A percentile compares a stretch with the other conserved stretches of the same genome.
These are phyloP conservation scores for Xylaria multiplex DNA, from an alignment of 2,329 filamentous ascomycete genomes.

Conservation along the genomic window DNA sequence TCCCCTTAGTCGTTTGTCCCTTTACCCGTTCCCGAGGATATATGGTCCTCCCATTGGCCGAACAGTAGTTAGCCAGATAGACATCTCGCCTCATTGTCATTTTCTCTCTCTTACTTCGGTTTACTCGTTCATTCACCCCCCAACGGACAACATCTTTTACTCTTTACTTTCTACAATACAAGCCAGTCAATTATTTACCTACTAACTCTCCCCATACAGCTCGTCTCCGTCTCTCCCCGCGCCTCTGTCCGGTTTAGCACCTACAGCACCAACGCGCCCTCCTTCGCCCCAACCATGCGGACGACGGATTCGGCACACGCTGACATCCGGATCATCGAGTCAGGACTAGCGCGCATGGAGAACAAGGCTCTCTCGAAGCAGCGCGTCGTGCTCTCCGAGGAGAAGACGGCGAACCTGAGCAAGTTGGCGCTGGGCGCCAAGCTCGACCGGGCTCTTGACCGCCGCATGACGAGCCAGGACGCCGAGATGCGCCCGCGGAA, in stretches of 20 bases:
- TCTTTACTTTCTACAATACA: not conserved
- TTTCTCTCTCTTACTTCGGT: not conserved
- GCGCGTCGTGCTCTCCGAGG: conserved; percentile 79
- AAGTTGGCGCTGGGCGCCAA: conserved; percentile 91
- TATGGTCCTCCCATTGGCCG: not conserved
- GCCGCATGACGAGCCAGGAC: conserved; percentile 89
- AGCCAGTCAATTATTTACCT: not conserved
- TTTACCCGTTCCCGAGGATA: not conserved
- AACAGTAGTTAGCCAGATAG: not conserved
- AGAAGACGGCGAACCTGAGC: conserved; percentile 83
- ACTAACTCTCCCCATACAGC: conserved; percentile 29
- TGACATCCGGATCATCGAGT: conserved; percentile 76
- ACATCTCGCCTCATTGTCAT: no score
- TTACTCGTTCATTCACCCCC: not conserved
- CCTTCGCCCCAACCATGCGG: conserved; percentile 66
- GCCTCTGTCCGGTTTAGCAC: conserved; percentile 68
- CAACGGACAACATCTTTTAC: not conserved
- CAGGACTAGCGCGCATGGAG: conserved; percentile 85
- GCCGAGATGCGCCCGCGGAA: conserved; percentile 78
- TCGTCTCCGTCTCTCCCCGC: conserved; percentile 55
- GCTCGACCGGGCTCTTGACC: conserved; percentile 84
- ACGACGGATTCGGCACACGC: conserved; percentile 65
- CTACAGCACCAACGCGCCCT: conserved; percentile 68
- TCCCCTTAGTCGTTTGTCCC: not conserved
- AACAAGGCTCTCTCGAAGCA: conserved; percentile 87